These are phyloP conservation scores for Colletotrichum paranaense DNA, from an alignment of 2,329 filamentous ascomycete genomes.

Conservation along the genomic window DNA sequence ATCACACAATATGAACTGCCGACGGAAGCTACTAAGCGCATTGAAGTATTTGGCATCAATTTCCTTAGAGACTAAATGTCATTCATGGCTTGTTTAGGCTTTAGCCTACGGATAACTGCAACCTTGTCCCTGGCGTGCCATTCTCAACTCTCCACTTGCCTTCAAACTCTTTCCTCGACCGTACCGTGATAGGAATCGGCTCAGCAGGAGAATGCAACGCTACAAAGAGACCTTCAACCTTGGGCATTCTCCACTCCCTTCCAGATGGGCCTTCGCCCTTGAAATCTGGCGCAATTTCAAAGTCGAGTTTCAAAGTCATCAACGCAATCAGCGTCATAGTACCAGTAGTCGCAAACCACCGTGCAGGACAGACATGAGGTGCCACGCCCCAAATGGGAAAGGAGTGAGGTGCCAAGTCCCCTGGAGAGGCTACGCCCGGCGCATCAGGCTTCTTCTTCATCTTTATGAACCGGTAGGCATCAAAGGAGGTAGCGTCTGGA, in stretches of 20 bases:
- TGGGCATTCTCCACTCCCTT: conserved; percentile 1
- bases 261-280: neutral
- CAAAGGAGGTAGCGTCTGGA: conserved; percentile 40
- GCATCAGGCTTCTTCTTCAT: conserved; percentile 1
- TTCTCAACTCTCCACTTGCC: neutral
- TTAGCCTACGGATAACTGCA: conserved; percentile 9
- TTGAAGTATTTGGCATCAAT: neutral
- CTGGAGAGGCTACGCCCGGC: conserved; percentile 1
- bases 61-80: neutral
- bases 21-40: neutral
- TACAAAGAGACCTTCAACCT: neutral
- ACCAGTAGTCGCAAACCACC: conserved; percentile 19
- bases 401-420: conserved; percentile 10
- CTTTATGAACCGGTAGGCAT: conserved; percentile 43
- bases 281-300: neutral
- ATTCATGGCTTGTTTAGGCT: neutral
- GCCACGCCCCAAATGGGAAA: conserved; percentile 13
- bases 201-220: conserved; percentile 8
- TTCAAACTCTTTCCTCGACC: conserved; percentile 1
- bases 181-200: neutral
- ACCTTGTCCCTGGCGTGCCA: neutral
- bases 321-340: conserved; percentile 16
- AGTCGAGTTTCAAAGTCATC: conserved; percentile 10
- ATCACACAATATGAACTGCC: neutral
- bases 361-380: conserved; percentile 19